These are phyloP conservation scores for Starmerella geochares DNA, from an alignment of 805 yeast species.

Conservation along the genomic window DNA sequence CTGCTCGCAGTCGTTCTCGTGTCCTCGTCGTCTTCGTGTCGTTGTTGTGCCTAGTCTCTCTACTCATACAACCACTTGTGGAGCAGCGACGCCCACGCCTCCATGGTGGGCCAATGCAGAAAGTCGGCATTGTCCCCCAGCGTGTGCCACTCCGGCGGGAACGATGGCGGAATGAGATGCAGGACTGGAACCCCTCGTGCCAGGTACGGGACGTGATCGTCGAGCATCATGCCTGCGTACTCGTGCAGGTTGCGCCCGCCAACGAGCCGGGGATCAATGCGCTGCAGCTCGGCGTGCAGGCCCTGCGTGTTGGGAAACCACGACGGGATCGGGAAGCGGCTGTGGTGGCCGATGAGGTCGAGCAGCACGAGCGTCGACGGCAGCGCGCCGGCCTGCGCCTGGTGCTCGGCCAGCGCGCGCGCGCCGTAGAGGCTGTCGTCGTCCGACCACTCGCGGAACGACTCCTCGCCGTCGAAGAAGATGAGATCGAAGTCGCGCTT, in stretches of 20 bases:
- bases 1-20: too few species aligned
- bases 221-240: constrained; percentile 29
- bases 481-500: constrained; percentile 28
- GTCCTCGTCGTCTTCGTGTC: too few species aligned
- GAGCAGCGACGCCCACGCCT: constrained; percentile 40
- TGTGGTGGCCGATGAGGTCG: constrained; percentile 41
- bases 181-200: constrained; percentile 39
- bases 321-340: constrained; percentile 33
- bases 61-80: constrained; percentile 31
- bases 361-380: constrained; percentile 42
- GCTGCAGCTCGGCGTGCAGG: constrained; percentile 33
- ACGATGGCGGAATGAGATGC: constrained; percentile 45
- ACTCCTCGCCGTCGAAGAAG: constrained; percentile 57
- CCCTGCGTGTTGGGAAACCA: constrained; percentile 37
- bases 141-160: constrained; percentile 49
- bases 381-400: constrained; percentile 28
- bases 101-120: constrained; percentile 35
- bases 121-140: constrained; percentile 38
- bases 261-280: constrained; percentile 31
- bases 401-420: constrained; percentile 37
- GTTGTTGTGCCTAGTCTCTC: not conserved
- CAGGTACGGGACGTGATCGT: constrained; percentile 48
- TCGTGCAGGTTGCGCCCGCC: constrained; percentile 22
- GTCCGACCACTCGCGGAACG: constrained; percentile 43
- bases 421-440: constrained; percentile 51